A percentile compares a stretch with the other conserved stretches of the same genome.
Evolutionary conservation across 371 early-diverging fungal genomes (phyloP).

Genomic region (Mucor lusitanicus): DNA sequence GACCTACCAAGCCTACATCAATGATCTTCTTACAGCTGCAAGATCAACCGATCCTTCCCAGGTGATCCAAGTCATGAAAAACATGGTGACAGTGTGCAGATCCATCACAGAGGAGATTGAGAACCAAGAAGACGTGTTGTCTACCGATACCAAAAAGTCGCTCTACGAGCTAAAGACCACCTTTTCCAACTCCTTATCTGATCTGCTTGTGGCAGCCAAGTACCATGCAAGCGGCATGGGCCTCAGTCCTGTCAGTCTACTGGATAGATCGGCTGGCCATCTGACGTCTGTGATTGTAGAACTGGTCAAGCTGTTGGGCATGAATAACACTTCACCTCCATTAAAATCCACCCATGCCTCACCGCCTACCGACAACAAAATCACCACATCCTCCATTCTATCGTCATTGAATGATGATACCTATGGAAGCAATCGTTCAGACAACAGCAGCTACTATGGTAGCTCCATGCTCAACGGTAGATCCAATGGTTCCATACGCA

Average conservation of each 20-base stretch:
- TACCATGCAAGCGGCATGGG: conserved; percentile 79
- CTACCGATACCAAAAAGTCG: conserved; percentile 24
- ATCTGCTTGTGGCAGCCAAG: conserved; percentile 77
- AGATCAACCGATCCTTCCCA: conserved; percentile 67
- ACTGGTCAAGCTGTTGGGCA: conserved; percentile 69
- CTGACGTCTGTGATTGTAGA: conserved; percentile 77
- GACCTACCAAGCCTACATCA: conserved; percentile 79
- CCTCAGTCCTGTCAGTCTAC: conserved; percentile 61
- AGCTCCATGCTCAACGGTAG: background rate
- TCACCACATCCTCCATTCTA: background rate
- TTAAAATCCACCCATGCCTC: background rate
- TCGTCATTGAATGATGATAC: background rate
- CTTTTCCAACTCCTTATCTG: conserved; percentile 69
- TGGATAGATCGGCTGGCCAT: conserved; percentile 80
- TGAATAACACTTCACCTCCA: conserved; percentile 12
- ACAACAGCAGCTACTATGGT: background rate
- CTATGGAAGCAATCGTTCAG: background rate
- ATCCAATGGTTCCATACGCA: background rate
- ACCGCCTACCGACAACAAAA: background rate
- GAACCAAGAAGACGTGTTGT: conserved; percentile 34
- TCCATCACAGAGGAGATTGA: conserved; percentile 77
- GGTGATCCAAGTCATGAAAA: conserved; percentile 81
- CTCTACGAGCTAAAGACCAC: conserved; percentile 48
- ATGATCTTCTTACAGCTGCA: conserved; percentile 66
- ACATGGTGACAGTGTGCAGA: conserved; percentile 80